Conservation (phyloP, 768 basidiomycete genomes). For the Naganishia antarctica region DNA sequence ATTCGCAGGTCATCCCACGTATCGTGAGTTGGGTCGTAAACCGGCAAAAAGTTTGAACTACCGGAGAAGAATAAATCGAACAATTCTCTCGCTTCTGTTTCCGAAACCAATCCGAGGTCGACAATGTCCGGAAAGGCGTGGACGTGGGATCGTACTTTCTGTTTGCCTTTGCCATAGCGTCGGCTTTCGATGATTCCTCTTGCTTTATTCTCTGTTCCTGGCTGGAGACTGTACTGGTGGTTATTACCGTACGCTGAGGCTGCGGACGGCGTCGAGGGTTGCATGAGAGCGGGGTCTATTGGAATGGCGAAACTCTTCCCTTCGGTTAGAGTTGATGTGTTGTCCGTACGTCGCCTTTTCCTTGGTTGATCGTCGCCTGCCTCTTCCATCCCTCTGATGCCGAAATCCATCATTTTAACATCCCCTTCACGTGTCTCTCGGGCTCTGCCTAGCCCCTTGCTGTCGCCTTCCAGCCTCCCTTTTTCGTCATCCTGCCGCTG, state of each 20-base stretch:
- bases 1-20: constrained; percentile 79
- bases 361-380: constrained; percentile 18
- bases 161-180: constrained; percentile 30
- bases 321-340: constrained; percentile 30
- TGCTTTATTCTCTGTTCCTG: background rate
- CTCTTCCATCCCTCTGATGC: background rate
- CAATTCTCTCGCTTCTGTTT: constrained; percentile 76
- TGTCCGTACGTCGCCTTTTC: constrained; percentile 35
- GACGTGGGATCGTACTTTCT: constrained; percentile 38
- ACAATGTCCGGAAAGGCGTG: constrained; percentile 79
- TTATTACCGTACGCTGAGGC: background rate
- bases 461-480: background rate
- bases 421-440: background rate
- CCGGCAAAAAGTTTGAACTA: constrained; percentile 84
- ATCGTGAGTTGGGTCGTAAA: constrained; percentile 76
- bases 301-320: constrained; percentile 18
- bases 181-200: constrained; percentile 21
- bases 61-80: constrained; percentile 86
- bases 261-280: constrained; percentile 4
- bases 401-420: background rate
- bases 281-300: constrained; percentile 15
- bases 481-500: background rate
- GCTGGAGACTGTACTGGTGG: background rate
- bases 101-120: constrained; percentile 72
- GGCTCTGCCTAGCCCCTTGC: background rate